Conservation (phyloP, 768 basidiomycete species). For the Pleurotus citrinopileatus region DNA sequence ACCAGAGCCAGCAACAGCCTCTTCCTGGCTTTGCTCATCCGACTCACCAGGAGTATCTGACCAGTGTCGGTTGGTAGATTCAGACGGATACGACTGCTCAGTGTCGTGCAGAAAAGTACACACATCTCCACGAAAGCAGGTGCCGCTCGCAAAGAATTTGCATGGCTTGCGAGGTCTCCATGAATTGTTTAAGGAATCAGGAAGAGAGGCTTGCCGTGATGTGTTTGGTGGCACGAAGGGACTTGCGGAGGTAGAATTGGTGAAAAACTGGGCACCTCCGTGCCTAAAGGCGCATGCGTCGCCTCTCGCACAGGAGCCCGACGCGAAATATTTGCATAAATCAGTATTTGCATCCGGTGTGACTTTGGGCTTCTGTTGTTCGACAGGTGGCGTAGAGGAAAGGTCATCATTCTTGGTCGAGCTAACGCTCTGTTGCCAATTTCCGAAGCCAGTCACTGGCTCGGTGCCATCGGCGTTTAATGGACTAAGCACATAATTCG, state of each 20-base stretch:
- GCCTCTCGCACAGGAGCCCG: constrained; percentile 29
- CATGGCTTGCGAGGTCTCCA: constrained; percentile 8
- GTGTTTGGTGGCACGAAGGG: not conserved
- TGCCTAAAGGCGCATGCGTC: constrained; percentile 36
- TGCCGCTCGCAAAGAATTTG: constrained; percentile 9
- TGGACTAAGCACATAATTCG: not conserved
- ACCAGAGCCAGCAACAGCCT: not conserved
- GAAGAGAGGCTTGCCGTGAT: not conserved
- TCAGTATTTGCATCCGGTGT: constrained; percentile 24
- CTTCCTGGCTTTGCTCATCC: not conserved
- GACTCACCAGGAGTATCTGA: constrained; percentile 11
- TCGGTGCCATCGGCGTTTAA: not conserved
- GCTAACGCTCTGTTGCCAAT: not conserved
- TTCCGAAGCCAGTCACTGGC: not conserved
- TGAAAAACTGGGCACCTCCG: constrained; percentile 18
- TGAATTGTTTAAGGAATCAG: not conserved
- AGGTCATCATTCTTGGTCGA: not conserved
- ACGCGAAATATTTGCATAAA: constrained; percentile 40
- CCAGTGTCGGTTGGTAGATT: not conserved
- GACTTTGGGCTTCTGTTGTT: constrained; percentile 17
- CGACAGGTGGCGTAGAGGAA: not conserved
- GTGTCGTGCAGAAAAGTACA: constrained; percentile 7
- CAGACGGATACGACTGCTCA: not conserved
- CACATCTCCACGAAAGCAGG: constrained; percentile 7
- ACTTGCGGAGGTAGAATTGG: constrained; percentile 31